Base-by-base conservation (phyloP, 202 grass and related monocot genomes). In the Setaria italica region DNA sequence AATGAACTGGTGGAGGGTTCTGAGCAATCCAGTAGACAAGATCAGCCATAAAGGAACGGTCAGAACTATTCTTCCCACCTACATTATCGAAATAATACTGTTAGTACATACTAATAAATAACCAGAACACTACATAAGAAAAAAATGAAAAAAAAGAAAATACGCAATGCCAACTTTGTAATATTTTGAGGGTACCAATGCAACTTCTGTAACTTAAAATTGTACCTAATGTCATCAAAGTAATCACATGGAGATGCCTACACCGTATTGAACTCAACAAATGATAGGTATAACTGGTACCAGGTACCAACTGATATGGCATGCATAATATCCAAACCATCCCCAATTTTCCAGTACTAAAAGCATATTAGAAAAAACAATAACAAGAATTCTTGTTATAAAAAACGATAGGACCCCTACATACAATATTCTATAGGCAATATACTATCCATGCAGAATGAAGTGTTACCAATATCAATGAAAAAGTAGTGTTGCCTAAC, bases 1-100 rank as follows among this genome's bases (percentile, higher is more conserved):
- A 92, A 89, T 99, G 93, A 43, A 59, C 90, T 16, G 97, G 97
- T 47, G 97, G 97, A 16, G 93, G 97, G 35, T 99, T 98, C 67
- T 98, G 84, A 74, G 90, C 47, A 70, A 92, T 87, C 89, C 91
- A 95, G 53, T 89, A 89, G 34, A 97, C 75, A 81, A 98, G 84
- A 83, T 95, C 90, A 57, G 88, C 84, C 91, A 98, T 89, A 65
- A 98, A 95, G 77, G 78, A 94, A 10, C 88, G 81, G 43, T 94
- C 96, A 45, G 96, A 95, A 82, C 90, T 98, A 76, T 94, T 95
- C 72, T 94, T 95, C 73, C 93, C 91, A 85, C 81, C 93, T 95
- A 86, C 54, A 88, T 78, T 45, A 72, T 35, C 11, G 37, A 72
- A 80, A 83, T 13, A 88, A 66, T 37, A 75, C 59, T 87, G 53